Conservation (phyloP, 2,329 filamentous ascomycete species). For the Aureobasidium sp. region DNA sequence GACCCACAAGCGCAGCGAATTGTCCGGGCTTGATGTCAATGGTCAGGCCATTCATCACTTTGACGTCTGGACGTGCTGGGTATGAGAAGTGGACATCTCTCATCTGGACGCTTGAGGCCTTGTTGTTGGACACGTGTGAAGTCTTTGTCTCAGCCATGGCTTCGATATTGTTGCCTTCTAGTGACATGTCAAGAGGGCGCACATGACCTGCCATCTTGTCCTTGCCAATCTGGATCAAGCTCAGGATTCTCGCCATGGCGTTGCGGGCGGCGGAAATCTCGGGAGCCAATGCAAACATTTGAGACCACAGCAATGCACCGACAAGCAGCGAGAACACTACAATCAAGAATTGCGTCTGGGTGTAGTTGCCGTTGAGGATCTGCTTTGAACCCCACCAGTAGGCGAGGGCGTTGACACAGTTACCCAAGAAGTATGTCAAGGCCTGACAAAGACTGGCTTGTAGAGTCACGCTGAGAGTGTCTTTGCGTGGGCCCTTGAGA, state of each 20-base stretch:
- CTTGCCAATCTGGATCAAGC: slow-evolving; percentile 31
- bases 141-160: slow-evolving; percentile 17
- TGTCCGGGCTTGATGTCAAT: slow-evolving; percentile 28
- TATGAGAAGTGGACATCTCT: slow-evolving; percentile 56
- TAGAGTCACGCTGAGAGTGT: slow-evolving; percentile 17
- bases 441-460: slow-evolving; percentile 45
- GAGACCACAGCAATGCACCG: slow-evolving; percentile 62
- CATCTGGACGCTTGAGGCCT: slow-evolving; percentile 39
- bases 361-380: slow-evolving; percentile 57
- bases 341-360: slow-evolving; percentile 63
- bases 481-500: slow-evolving; percentile 17
- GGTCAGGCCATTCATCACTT: slow-evolving; percentile 40
- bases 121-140: slow-evolving; percentile 1
- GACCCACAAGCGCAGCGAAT: slow-evolving; percentile 34
- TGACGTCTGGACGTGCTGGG: slow-evolving; percentile 50
- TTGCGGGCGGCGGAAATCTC: slow-evolving; percentile 60
- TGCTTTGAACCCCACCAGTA: slow-evolving; percentile 74
- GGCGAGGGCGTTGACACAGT: slow-evolving; percentile 63
- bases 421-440: slow-evolving; percentile 51
- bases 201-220: slow-evolving; percentile 15
- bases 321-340: slow-evolving; percentile 63
- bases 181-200: slow-evolving; percentile 2
- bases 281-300: slow-evolving; percentile 66
- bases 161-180: slow-evolving; percentile 23
- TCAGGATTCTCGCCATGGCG: slow-evolving; percentile 49